phyloP scores from a whole-genome alignment of 2,329 filamentous ascomycete genomes.

The Cladophialophora carrionii region DNA sequence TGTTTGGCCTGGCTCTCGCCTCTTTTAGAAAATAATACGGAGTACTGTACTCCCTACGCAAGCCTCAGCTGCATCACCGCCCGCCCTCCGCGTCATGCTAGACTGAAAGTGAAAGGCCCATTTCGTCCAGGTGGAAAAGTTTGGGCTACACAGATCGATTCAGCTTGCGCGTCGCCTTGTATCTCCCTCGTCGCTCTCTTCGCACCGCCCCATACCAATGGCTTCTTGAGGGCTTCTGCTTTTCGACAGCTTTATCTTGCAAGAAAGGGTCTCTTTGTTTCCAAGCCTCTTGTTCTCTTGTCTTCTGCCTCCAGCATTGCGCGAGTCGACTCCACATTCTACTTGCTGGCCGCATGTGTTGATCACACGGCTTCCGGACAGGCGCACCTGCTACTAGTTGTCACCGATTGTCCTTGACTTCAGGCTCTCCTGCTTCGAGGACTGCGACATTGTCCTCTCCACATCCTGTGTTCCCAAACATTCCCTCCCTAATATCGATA shows the following conservation, averaged over 20 bases:
- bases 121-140: slow-evolving; percentile 6
- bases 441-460: not conserved
- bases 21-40: too few species aligned
- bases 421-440: slow-evolving; percentile 8
- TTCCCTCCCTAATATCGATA: not conserved
- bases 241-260: not conserved
- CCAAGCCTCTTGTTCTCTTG: not conserved
- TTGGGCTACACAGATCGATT: not conserved
- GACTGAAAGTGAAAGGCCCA: slow-evolving; percentile 8
- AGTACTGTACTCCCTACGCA: not conserved
- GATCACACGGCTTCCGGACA: slow-evolving; percentile 7
- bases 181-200: slow-evolving; percentile 6
- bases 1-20: too few species aligned
- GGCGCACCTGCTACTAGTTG: slow-evolving; percentile 1
- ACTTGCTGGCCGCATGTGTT: slow-evolving; percentile 12
- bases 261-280: slow-evolving; percentile 8
- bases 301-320: not conserved
- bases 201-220: not conserved
- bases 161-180: slow-evolving; percentile 9
- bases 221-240: not conserved
- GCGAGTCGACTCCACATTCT: not conserved
- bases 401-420: not conserved
- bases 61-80: not conserved
- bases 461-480: not conserved
- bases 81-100: slow-evolving; percentile 5